A percentile compares a stretch with the other conserved stretches of the same genome.
phyloP scores from a whole-genome alignment of 768 basidiomycete species.

The Tremella yokohamensis region DNA sequence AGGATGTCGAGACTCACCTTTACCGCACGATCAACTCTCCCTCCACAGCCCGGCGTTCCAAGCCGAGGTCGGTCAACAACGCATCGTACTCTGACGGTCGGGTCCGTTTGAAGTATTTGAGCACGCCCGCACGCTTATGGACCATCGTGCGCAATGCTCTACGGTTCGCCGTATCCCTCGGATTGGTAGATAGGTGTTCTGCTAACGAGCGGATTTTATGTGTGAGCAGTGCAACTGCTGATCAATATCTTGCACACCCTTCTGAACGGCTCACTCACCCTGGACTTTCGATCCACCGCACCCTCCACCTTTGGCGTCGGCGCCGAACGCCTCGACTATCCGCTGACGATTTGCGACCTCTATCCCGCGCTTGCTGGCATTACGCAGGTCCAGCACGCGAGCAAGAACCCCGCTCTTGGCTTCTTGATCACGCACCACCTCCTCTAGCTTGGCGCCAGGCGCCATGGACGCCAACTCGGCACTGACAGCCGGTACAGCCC shows the following conservation, averaged over 20 bases:
- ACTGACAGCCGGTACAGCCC: conserved; percentile 61
- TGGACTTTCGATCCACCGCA: conserved; percentile 85
- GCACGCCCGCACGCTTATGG: conserved; percentile 74
- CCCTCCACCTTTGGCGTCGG: conserved; percentile 59
- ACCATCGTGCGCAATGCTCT: conserved; percentile 72
- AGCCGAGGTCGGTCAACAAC: conserved; percentile 67
- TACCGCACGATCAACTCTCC: conserved; percentile 65
- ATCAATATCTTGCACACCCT: background rate
- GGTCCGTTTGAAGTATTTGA: conserved; percentile 62
- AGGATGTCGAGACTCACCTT: conserved; percentile 8
- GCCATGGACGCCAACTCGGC: conserved; percentile 32
- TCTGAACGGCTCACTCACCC: conserved; percentile 57
- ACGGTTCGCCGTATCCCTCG: conserved; percentile 71
- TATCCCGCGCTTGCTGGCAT: conserved; percentile 82
- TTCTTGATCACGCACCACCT: conserved; percentile 50
- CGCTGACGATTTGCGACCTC: conserved; percentile 79
- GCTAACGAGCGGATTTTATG: conserved; percentile 78
- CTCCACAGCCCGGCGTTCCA: conserved; percentile 77
- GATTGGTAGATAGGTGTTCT: conserved; percentile 62
- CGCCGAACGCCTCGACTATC: conserved; percentile 73
- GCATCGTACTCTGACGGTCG: conserved; percentile 55
- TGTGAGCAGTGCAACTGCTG: conserved; percentile 77
- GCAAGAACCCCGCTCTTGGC: conserved; percentile 57
- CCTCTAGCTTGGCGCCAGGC: conserved; percentile 35
- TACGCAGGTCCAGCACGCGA: conserved; percentile 72